Conservation (phyloP, 768 basidiomycete species). For the Candolleomyces eurysporus region DNA sequence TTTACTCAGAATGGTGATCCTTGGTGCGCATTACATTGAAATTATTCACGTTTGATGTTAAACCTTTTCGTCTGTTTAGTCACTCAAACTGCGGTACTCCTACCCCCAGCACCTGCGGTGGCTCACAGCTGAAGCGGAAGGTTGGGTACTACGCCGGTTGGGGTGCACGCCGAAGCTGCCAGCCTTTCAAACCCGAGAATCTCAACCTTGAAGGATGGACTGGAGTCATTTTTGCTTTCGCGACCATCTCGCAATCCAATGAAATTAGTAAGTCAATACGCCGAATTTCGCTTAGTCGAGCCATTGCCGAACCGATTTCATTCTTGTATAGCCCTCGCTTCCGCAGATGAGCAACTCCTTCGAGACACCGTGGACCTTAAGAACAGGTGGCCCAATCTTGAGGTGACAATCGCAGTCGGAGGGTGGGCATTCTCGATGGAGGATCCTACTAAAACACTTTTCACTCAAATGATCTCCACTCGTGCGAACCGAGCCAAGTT, state of each 20-base stretch:
- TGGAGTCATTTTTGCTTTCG: constrained; percentile 17
- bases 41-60: not conserved
- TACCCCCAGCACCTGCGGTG: constrained; percentile 10
- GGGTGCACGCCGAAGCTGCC: constrained; percentile 14
- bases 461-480: constrained; percentile 16
- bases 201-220: constrained; percentile 16
- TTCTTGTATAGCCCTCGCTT: constrained; percentile 9
- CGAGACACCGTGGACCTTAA: constrained; percentile 11
- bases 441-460: constrained; percentile 9
- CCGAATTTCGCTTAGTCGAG: too few relatives aligned
- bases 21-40: too few relatives aligned
- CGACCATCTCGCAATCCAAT: constrained; percentile 12
- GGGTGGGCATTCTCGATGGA: constrained; percentile 20
- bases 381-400: constrained; percentile 2
- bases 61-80: not conserved
- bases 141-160: constrained; percentile 22
- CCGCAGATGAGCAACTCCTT: constrained; percentile 1
- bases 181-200: constrained; percentile 11
- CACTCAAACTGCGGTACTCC: not conserved
- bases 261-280: constrained; percentile 8
- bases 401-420: constrained; percentile 22
- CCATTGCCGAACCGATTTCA: constrained; percentile 18
- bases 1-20: not conserved
- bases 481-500: constrained; percentile 13
- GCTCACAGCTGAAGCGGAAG: constrained; percentile 9